Percentiles rank a stretch among this genome's conserved stretches.
phyloP scores from a whole-genome alignment of 75 land plant species.

The Cunninghamia lanceolata region DNA sequence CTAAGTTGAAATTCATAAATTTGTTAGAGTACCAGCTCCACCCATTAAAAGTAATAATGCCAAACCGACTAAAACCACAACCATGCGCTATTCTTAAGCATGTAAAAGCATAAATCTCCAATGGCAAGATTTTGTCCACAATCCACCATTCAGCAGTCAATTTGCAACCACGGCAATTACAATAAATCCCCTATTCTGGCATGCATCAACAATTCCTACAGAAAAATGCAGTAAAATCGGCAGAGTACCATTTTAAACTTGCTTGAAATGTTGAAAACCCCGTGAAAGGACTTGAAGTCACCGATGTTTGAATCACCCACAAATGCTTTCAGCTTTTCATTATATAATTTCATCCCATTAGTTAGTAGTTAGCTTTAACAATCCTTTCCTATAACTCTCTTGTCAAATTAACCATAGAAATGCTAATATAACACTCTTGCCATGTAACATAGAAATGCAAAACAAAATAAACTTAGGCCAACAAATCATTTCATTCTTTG shows the following conservation, averaged over 20 bases:
- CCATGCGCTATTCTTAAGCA: background rate
- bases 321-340: background rate
- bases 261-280: background rate
- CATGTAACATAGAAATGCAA: background rate
- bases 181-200: background rate
- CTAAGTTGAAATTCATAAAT: background rate
- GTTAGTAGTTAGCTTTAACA: background rate
- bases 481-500: background rate
- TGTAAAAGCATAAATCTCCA: background rate
- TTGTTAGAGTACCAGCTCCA: background rate
- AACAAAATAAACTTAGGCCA: background rate
- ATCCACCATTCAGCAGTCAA: background rate
- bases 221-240: background rate
- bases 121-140: background rate
- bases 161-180: background rate
- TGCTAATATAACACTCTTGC: background rate
- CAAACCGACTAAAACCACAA: background rate
- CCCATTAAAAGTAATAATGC: background rate
- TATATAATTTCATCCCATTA: background rate
- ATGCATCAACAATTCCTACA: background rate
- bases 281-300: background rate
- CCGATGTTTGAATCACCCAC: background rate
- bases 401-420: background rate
- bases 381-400: background rate
- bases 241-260: background rate